Conservation (phyloP, 2,329 filamentous ascomycete species). For the Fusarium sp. region DNA sequence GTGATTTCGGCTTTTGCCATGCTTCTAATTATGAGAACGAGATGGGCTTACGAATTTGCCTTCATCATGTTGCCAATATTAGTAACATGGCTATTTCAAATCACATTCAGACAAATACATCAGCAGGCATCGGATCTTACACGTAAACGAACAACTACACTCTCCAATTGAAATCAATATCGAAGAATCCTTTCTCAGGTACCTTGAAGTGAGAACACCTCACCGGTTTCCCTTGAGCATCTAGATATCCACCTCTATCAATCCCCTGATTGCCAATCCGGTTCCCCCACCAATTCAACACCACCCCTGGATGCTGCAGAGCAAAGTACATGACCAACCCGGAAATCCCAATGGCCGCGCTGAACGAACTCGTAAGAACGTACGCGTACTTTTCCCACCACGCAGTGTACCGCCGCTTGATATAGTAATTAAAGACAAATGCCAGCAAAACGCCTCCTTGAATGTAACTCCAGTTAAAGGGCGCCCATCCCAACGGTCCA, state of each 20-base stretch:
- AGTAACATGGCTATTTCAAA: not conserved
- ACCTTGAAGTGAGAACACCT: conserved; percentile 39
- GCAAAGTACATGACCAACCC: conserved; percentile 45
- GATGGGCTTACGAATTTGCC: not conserved
- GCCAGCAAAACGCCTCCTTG: conserved; percentile 40
- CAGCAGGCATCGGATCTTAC: not conserved
- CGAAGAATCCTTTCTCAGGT: conserved; percentile 35
- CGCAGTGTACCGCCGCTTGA: conserved; percentile 39
- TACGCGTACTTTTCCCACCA: conserved; percentile 49
- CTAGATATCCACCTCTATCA: conserved; percentile 36
- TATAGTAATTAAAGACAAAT: conserved; percentile 44
- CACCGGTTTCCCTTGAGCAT: conserved; percentile 12
- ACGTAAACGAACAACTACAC: conserved; percentile 1
- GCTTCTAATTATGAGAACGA: not conserved
- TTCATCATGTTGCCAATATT: not conserved
- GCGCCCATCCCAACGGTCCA: conserved; percentile 42
- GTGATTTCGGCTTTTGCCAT: not conserved
- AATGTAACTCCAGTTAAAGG: conserved; percentile 46
- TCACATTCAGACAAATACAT: not conserved
- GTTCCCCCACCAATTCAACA: conserved; percentile 45
- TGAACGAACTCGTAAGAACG: conserved; percentile 44
- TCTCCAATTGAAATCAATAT: conserved; percentile 32
- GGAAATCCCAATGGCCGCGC: conserved; percentile 44
- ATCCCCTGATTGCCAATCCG: conserved; percentile 33
- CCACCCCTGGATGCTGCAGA: conserved; percentile 34